Percentiles rank a stretch among this genome's conserved stretches.
These are phyloP conservation scores for Jatropha podagrica DNA, from an alignment of 441 rosid genomes.

Conservation along the genomic window DNA sequence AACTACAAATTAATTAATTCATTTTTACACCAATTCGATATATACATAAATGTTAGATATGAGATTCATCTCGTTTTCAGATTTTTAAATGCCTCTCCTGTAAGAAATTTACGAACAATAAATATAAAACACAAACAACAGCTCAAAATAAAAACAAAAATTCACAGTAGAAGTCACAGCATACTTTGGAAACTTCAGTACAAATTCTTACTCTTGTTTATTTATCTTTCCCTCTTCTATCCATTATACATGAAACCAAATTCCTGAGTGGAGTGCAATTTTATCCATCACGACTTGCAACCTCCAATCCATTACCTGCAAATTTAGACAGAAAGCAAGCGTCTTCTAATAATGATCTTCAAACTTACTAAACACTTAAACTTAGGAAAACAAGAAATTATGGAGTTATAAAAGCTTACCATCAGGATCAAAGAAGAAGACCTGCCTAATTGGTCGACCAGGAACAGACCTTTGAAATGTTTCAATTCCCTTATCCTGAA, in stretches of 20 bases:
- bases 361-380: neutral
- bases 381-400: neutral
- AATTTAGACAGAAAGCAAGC: neutral
- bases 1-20: neutral
- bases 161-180: neutral
- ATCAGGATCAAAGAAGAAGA: constrained; percentile 94
- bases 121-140: too few species aligned
- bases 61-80: too few species aligned
- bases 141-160: too few species aligned
- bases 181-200: neutral
- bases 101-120: too few species aligned
- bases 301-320: constrained; percentile 92
- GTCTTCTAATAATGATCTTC: neutral
- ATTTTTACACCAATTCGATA: neutral
- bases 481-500: constrained; percentile 75
- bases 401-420: constrained; percentile 38
- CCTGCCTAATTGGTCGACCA: constrained; percentile 67
- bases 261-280: neutral
- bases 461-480: constrained; percentile 67
- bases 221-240: constrained; percentile 1
- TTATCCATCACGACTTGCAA: constrained; percentile 53
- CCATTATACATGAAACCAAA: neutral
- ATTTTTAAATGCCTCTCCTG: too few species aligned
- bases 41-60: neutral
- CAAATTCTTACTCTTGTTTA: neutral